These are phyloP conservation scores for Magnaporthiopsis rhizophila DNA, from an alignment of 2,329 filamentous ascomycete genomes.

Conservation along the genomic window DNA sequence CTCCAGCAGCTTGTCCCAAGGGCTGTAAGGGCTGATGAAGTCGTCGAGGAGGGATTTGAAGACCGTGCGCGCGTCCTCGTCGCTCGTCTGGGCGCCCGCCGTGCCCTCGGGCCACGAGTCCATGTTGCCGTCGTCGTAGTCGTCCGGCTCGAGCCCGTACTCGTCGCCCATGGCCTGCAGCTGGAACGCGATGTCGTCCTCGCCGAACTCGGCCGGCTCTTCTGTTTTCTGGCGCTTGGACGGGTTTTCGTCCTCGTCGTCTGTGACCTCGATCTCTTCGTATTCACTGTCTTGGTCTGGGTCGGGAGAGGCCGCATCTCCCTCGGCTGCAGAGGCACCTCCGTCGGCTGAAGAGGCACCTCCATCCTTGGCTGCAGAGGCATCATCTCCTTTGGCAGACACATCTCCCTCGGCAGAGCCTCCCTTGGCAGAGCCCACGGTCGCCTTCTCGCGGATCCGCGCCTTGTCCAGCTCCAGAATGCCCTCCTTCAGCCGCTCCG, in stretches of 20 bases:
- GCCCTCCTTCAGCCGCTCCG: conserved; percentile 73
- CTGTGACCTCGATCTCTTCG: conserved; percentile 65
- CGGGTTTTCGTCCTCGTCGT: conserved; percentile 44
- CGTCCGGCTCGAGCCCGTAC: conserved; percentile 70
- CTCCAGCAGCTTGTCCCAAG: conserved; percentile 86
- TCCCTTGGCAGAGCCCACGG: neutral
- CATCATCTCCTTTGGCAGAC: no score
- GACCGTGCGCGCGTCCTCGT: conserved; percentile 66
- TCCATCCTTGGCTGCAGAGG: conserved; percentile 11
- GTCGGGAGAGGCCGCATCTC: conserved; percentile 15
- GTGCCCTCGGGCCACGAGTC: conserved; percentile 62
- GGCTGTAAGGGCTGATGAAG: conserved; percentile 77
- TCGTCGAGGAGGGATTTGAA: conserved; percentile 87
- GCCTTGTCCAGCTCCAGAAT: conserved; percentile 67
- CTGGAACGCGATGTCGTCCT: conserved; percentile 91
- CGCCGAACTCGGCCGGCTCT: conserved; percentile 70
- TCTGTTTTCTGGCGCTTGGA: conserved; percentile 41
- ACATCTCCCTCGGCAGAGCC: conserved; percentile 7
- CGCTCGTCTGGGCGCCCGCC: conserved; percentile 61
- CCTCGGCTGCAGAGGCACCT: conserved; percentile 17
- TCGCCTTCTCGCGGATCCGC: conserved; percentile 52
- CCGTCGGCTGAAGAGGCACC: no score
- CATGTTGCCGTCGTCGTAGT: conserved; percentile 60
- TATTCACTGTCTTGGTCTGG: conserved; percentile 59
- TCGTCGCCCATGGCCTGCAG: conserved; percentile 81